Base-by-base conservation (phyloP, 306 rosid genomes). In the Amphicarpaea edgeworthii region DNA sequence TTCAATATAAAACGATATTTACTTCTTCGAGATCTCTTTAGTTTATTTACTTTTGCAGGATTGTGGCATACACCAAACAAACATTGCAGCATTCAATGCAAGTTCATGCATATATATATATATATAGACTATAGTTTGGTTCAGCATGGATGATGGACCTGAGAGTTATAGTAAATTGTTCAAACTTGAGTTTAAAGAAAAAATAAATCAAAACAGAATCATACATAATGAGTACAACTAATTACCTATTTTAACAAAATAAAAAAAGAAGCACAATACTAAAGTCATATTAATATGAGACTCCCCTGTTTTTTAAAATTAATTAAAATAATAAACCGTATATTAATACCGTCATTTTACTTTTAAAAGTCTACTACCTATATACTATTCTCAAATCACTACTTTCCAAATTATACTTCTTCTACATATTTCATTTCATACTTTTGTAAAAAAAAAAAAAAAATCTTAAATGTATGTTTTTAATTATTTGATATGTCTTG, bases 21-120 rank as follows among this genome's bases (percentile, higher is more conserved):
- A 24, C 28, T 24, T 24, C 28, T 24, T 24, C 1, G 28, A 92
- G 92, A 96, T 86, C 93, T 40, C 12, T 12, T 11, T 12, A 45
- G 12, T 2, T 42, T 43, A 6, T 12, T 12, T 43, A 3, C 16
- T 43, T 43, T 3, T 43, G 6, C 2, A 12, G 5, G 16, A 45
- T 45, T 14, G 16, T 12, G 50, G 14, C 50, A 45, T 45, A 45
- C 15, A 12, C 16, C 50, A 45, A 45, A 45, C 50, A 14, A 14
- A 45, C 1, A 3, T 14, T 4, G 5, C 7, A 45, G 4, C 7
- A 45, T 45, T 45, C 1, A 45, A 45, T 45, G 50, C 17, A 14
- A 15, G 19, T 46, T 46, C 51, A 46, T 43, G 49, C n/a, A 43
- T 46, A 19, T 46, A 3, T 24, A 30, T 30, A 30, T 30, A 30